Evolutionary conservation across 169 alveolate genomes (phyloP).

Genomic region (Plasmodium vinckei): DNA sequence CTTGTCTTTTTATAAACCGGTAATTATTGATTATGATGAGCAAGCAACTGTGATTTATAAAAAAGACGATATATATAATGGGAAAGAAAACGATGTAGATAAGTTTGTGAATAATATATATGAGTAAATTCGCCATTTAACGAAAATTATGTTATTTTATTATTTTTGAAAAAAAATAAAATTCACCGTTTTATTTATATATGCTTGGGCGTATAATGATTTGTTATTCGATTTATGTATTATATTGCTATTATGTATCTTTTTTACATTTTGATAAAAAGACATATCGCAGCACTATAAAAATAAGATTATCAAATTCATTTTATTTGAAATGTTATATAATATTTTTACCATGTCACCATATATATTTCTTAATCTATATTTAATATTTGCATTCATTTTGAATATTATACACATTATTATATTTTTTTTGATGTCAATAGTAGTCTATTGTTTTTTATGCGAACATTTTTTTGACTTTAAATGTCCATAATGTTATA

Average conservation of each 20-base stretch:
- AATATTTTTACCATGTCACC: neutral
- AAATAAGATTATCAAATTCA: no score
- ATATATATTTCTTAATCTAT: neutral
- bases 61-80: conserved; percentile 70
- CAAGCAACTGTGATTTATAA: conserved; percentile 76
- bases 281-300: neutral
- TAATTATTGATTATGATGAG: conserved; percentile 68
- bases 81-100: conserved; percentile 61
- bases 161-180: neutral
- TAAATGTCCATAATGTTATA: neutral
- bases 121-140: conserved; percentile 7
- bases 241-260: neutral
- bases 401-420: neutral
- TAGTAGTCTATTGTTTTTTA: neutral
- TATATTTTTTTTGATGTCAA: no score
- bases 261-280: neutral
- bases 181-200: no score
- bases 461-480: neutral
- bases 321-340: neutral
- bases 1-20: conserved; percentile 54
- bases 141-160: neutral
- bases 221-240: conserved; percentile 10
- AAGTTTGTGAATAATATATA: conserved; percentile 73
- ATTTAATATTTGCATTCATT: neutral
- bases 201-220: no score